Evolutionary conservation across 768 basidiomycete species (phyloP).

Genomic region (Polyporus arcularius): DNA sequence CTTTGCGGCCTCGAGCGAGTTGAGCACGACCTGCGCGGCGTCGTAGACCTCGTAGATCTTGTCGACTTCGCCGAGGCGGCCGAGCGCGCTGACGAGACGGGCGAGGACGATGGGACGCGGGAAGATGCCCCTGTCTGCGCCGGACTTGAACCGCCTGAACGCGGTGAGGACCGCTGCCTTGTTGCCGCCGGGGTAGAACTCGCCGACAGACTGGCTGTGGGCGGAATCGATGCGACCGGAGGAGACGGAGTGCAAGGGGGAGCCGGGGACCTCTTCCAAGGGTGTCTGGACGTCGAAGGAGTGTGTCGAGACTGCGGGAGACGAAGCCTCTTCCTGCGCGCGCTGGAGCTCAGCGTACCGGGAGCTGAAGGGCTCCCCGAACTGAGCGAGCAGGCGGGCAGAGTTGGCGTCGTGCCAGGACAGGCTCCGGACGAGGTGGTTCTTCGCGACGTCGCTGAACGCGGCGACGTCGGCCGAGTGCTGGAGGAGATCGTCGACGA

Average conservation of each 20-base stretch:
- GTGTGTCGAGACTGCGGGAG: constrained; percentile 5
- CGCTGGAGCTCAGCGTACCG: constrained; percentile 14
- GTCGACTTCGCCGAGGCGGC: constrained; percentile 59
- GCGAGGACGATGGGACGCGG: constrained; percentile 57
- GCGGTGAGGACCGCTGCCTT: constrained; percentile 34
- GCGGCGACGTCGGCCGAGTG: constrained; percentile 20
- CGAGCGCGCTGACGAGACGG: constrained; percentile 66
- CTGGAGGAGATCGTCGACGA: constrained; percentile 14
- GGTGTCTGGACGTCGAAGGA: constrained; percentile 9
- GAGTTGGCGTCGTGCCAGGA: constrained; percentile 16
- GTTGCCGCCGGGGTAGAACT: constrained; percentile 21
- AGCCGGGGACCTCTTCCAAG: constrained; percentile 6
- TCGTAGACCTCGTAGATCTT: constrained; percentile 69
- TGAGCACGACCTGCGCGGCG: constrained; percentile 63
- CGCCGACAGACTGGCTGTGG: constrained; percentile 34
- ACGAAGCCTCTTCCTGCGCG: background rate
- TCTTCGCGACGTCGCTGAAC: constrained; percentile 16
- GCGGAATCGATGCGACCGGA: constrained; percentile 27
- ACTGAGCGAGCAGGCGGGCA: constrained; percentile 12
- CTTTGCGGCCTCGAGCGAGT: constrained; percentile 43
- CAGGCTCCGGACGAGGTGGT: constrained; percentile 14
- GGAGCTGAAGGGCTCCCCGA: constrained; percentile 17
- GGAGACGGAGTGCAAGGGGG: constrained; percentile 1
- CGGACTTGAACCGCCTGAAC: constrained; percentile 51
- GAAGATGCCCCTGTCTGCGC: constrained; percentile 44